A percentile compares a stretch with the other conserved stretches of the same genome.
These are phyloP conservation scores for Hirsutella rhossiliensis DNA, from an alignment of 2,329 filamentous ascomycete species.

Conservation along the genomic window DNA sequence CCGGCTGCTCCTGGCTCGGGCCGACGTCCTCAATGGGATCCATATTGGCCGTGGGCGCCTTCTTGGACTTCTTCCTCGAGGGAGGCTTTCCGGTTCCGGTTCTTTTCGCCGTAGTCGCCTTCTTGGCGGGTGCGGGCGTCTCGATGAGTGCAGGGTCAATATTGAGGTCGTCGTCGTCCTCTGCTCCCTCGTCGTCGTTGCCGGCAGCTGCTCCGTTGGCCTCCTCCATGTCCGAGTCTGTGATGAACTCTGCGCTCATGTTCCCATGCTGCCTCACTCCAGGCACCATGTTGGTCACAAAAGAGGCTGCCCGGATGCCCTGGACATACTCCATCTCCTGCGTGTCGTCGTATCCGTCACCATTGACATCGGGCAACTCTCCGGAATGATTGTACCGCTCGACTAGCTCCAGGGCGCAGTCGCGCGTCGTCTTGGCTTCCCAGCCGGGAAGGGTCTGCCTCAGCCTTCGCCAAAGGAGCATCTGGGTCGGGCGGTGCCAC, in stretches of 20 bases:
- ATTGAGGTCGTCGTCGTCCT: conserved; percentile 10
- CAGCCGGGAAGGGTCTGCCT: conserved; percentile 20
- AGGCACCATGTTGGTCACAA: background rate
- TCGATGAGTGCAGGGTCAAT: conserved; percentile 19
- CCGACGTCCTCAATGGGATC: conserved; percentile 19
- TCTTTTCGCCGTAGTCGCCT: conserved; percentile 14
- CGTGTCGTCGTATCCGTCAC: conserved; percentile 16
- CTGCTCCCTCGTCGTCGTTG: conserved; percentile 2
- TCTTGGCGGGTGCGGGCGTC: conserved; percentile 9
- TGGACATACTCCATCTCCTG: conserved; percentile 20
- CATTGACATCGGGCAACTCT: conserved; percentile 19
- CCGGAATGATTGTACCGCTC: conserved; percentile 20
- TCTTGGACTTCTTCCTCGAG: conserved; percentile 11
- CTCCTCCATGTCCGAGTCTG: conserved; percentile 17
- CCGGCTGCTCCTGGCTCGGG: conserved; percentile 3
- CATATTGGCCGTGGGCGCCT: conserved; percentile 11
- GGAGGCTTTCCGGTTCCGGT: conserved; percentile 10
- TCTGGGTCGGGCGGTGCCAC: conserved; percentile 24
- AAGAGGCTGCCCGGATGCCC: conserved; percentile 6
- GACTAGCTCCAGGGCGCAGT: conserved; percentile 22
- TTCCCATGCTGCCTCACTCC: background rate
- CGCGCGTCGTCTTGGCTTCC: conserved; percentile 17
- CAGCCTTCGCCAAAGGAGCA: conserved; percentile 27
- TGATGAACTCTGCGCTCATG: conserved; percentile 16
- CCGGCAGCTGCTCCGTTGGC: conserved; percentile 5